phyloP scores from a whole-genome alignment of 2,329 filamentous ascomycete genomes.

The Didymella keratinophila region DNA sequence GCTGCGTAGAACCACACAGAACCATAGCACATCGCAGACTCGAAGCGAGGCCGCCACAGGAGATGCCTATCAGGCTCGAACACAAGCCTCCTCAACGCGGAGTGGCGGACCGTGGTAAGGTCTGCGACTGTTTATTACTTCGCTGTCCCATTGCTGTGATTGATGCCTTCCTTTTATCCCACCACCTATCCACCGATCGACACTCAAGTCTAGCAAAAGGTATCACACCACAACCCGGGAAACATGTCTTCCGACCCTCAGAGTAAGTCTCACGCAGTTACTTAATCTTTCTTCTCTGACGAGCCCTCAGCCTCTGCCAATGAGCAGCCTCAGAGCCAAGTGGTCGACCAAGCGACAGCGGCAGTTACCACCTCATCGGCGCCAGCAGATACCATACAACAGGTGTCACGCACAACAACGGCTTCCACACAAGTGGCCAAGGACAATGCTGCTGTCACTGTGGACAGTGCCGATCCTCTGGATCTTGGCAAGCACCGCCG shows the following conservation, averaged over 20 bases:
- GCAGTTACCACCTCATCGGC: constrained; percentile 34
- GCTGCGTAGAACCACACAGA: constrained; percentile 24
- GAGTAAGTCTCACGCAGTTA: constrained; percentile 37
- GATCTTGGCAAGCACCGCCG: constrained; percentile 47
- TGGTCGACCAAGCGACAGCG: constrained; percentile 38
- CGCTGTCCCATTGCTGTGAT: constrained; percentile 34
- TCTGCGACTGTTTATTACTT: constrained; percentile 46
- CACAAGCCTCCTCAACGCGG: constrained; percentile 22
- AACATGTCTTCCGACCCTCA: constrained; percentile 44
- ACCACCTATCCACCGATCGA: constrained; percentile 34
- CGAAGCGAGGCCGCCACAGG: constrained; percentile 20
- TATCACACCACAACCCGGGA: constrained; percentile 30
- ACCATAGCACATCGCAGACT: constrained; percentile 18
- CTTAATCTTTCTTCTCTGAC: constrained; percentile 32
- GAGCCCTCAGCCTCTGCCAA: constrained; percentile 36
- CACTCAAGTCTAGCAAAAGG: constrained; percentile 23
- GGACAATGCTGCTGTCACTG: constrained; percentile 29
- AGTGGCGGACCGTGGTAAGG: constrained; percentile 25
- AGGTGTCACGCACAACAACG: constrained; percentile 30
- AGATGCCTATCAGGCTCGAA: constrained; percentile 26
- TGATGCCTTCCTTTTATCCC: constrained; percentile 33
- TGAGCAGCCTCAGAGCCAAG: constrained; percentile 38
- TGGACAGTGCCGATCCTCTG: constrained; percentile 45
- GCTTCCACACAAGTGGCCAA: constrained; percentile 35
- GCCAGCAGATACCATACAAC: constrained; percentile 38